Conservation (phyloP, 371 early-diverging fungal genomes). For the Zancudomyces culisetae region DNA sequence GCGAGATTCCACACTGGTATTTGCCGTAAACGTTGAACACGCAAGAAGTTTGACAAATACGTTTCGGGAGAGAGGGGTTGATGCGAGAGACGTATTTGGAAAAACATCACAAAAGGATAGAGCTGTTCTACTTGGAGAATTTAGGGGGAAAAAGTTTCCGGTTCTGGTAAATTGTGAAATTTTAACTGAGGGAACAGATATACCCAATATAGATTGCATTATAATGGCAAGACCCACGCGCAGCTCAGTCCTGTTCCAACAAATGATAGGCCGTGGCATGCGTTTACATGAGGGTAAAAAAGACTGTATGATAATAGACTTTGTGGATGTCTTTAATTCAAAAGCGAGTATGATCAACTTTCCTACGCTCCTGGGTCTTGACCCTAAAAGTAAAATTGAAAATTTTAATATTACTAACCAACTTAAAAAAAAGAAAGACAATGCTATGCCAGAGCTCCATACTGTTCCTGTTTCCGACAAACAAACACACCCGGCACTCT, state of each 20-base stretch:
- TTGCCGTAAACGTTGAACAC: slow-evolving; percentile 72
- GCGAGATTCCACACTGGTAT: slow-evolving; percentile 57
- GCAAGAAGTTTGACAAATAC: slow-evolving; percentile 30
- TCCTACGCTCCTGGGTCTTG: slow-evolving; percentile 53
- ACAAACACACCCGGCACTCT: not conserved
- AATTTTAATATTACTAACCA: slow-evolving; percentile 15
- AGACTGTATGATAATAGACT: slow-evolving; percentile 71
- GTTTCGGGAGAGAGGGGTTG: slow-evolving; percentile 38
- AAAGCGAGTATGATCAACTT: slow-evolving; percentile 28
- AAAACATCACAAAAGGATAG: slow-evolving; percentile 34
- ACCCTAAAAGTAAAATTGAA: slow-evolving; percentile 21
- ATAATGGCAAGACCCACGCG: slow-evolving; percentile 75
- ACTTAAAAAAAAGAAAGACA: not conserved
- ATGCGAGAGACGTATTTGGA: slow-evolving; percentile 43
- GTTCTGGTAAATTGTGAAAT: slow-evolving; percentile 81
- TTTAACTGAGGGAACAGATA: slow-evolving; percentile 71
- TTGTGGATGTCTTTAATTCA: slow-evolving; percentile 43
- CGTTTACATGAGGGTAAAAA: slow-evolving; percentile 40
- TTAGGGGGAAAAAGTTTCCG: slow-evolving; percentile 41
- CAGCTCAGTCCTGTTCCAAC: slow-evolving; percentile 62
- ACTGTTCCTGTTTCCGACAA: too few species aligned
- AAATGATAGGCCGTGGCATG: slow-evolving; percentile 91
- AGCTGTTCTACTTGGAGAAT: slow-evolving; percentile 31
- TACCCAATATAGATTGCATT: slow-evolving; percentile 73
- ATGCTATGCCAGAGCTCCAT: slow-evolving; percentile 1